These are phyloP conservation scores for Lasiosphaeriaceae sp. DNA, from an alignment of 495 filamentous ascomycete genomes.

Conservation along the genomic window DNA sequence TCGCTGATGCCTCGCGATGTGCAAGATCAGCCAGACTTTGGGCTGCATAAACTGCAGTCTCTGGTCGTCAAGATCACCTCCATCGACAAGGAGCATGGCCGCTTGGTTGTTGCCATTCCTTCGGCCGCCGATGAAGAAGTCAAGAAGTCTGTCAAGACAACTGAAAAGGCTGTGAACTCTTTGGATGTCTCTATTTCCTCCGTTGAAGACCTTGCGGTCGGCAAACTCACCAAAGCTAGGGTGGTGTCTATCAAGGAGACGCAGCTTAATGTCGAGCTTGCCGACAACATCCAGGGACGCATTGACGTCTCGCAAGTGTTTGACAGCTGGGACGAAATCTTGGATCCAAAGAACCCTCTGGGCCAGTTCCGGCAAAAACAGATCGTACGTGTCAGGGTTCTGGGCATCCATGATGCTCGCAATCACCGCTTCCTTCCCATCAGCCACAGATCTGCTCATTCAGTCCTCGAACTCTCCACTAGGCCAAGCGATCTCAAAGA, in stretches of 20 bases:
- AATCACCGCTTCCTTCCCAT: constrained; percentile 92
- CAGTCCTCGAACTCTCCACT: constrained; percentile 85
- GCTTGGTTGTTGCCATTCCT: constrained; percentile 38
- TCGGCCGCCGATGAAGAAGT: constrained; percentile 20
- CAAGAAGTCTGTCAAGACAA: constrained; percentile 17
- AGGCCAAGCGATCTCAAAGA: constrained; percentile 64
- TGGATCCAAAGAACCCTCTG: constrained; percentile 74
- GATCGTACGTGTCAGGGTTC: constrained; percentile 66
- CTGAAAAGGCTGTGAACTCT: constrained; percentile 48
- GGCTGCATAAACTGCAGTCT: constrained; percentile 66
- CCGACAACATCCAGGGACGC: constrained; percentile 85
- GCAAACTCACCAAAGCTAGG: constrained; percentile 72
- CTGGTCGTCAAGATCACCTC: constrained; percentile 65
- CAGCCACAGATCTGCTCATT: constrained; percentile 71
- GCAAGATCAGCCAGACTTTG: constrained; percentile 65
- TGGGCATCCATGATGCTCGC: constrained; percentile 84
- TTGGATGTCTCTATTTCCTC: constrained; percentile 63
- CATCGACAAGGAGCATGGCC: constrained; percentile 51
- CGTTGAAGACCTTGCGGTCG: constrained; percentile 66
- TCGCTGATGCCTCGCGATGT: constrained; percentile 66
- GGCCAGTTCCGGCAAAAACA: constrained; percentile 66
- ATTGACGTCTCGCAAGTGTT: constrained; percentile 88
- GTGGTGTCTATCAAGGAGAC: constrained; percentile 79
- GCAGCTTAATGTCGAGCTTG: constrained; percentile 85
- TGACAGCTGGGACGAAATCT: constrained; percentile 80